These are phyloP conservation scores for Penicillium fimorum DNA, from an alignment of 495 filamentous ascomycete species.

Conservation along the genomic window DNA sequence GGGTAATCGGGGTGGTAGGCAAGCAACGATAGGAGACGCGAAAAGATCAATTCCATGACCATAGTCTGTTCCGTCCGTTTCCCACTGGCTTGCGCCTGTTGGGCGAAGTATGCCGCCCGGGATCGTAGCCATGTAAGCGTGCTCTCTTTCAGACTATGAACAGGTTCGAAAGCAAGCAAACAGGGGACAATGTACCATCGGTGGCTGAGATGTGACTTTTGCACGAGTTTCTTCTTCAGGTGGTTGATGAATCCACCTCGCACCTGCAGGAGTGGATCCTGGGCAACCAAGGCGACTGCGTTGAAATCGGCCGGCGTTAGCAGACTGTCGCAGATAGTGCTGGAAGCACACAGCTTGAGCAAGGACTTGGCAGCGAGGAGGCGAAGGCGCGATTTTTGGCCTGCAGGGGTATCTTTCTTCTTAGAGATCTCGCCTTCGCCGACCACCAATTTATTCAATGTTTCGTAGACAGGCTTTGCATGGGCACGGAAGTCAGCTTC, in stretches of 20 bases:
- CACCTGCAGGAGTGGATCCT: conserved; percentile 72
- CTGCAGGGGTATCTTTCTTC: conserved; percentile 66
- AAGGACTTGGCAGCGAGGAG: conserved; percentile 78
- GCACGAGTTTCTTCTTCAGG: conserved; percentile 78
- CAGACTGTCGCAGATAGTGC: conserved; percentile 71
- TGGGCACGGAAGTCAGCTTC: conserved; percentile 60
- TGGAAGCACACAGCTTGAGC: conserved; percentile 73
- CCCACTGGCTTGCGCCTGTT: conserved; percentile 35
- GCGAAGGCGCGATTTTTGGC: conserved; percentile 72
- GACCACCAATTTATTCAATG: conserved; percentile 71
- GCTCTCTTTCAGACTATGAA: conserved; percentile 60
- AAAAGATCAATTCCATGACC: conserved; percentile 80
- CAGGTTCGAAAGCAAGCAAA: conserved; percentile 86
- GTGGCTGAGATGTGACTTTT: conserved; percentile 37
- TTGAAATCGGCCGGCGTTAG: conserved; percentile 75
- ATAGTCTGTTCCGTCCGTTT: conserved; percentile 51
- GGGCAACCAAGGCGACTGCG: conserved; percentile 69
- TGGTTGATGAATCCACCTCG: conserved; percentile 75
- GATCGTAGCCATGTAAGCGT: conserved; percentile 87
- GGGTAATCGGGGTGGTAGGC: conserved; percentile 94
- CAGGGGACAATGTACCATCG: conserved; percentile 89
- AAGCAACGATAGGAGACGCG: conserved; percentile 79
- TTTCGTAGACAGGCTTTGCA: conserved; percentile 67
- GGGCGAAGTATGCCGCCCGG: conserved; percentile 54
- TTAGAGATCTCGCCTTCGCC: conserved; percentile 78